A percentile compares a stretch with the other conserved stretches of the same genome.
phyloP scores from a whole-genome alignment of 176 grass and related monocot species.

The Rhynchospora breviuscula region DNA sequence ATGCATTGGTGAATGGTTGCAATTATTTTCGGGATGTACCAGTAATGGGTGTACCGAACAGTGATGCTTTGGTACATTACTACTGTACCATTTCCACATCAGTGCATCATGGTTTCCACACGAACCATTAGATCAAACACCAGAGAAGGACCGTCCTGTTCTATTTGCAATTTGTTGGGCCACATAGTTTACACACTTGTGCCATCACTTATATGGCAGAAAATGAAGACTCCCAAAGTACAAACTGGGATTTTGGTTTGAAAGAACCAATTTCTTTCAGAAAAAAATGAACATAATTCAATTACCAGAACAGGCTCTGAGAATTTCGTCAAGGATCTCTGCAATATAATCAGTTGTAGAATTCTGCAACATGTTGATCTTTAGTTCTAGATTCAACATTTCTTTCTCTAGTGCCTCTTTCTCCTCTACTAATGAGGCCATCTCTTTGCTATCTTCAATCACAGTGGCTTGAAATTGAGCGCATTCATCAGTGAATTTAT shows the following conservation, averaged over 20 bases:
- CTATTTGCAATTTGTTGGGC: not conserved
- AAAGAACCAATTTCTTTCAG: not conserved
- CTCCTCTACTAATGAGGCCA: slow-evolving; percentile 43
- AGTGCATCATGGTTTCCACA: too few species aligned
- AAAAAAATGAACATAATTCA: not conserved
- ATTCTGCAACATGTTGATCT: slow-evolving; percentile 54
- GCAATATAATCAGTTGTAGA: slow-evolving; percentile 66
- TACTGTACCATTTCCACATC: not conserved
- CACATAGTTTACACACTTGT: not conserved
- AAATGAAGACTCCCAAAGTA: too few species aligned
- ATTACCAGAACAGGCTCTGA: slow-evolving; percentile 54
- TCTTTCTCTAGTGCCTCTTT: slow-evolving; percentile 60
- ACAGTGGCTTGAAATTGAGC: slow-evolving; percentile 44
- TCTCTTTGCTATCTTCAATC: slow-evolving; percentile 31
- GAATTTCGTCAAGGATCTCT: slow-evolving; percentile 69
- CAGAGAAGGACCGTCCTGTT: not conserved
- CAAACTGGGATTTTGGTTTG: not conserved
- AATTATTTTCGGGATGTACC: not conserved
- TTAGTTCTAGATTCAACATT: slow-evolving; percentile 37
- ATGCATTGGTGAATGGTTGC: not conserved
- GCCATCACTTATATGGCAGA: not conserved
- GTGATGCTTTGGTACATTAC: not conserved
- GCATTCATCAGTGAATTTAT: slow-evolving; percentile 56
- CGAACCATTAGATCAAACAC: not conserved
- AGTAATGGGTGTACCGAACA: not conserved